phyloP scores from a whole-genome alignment of 352 stramenopile genomes.

The Pythium aristosporum region DNA sequence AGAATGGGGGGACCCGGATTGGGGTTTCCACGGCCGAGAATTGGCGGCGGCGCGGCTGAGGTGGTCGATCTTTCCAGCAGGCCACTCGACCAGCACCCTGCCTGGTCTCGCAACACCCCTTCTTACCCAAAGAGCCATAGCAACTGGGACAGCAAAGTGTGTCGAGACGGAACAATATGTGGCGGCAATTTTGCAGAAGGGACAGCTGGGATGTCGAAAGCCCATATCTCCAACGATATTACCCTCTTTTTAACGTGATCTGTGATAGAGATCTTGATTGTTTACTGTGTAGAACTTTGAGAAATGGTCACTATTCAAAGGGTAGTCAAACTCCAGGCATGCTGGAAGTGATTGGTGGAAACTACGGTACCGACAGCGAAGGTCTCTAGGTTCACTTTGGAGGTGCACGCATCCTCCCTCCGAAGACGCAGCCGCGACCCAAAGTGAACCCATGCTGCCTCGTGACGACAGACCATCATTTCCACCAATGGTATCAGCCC shows the following conservation, averaged over 20 bases:
- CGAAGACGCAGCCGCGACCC: slow-evolving; percentile 7
- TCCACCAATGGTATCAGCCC: not conserved
- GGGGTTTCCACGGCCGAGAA: not conserved
- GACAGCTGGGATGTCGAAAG: not conserved
- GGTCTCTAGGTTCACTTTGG: slow-evolving; percentile 11
- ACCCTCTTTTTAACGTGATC: not conserved
- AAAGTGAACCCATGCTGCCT: slow-evolving; percentile 25
- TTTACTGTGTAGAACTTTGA: too few species aligned
- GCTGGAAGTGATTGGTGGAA: slow-evolving; percentile 13
- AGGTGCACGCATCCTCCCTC: slow-evolving; percentile 2
- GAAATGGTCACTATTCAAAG: slow-evolving; percentile 3
- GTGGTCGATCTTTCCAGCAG: slow-evolving; percentile 25
- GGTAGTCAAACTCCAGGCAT: not conserved
- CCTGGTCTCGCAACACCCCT: slow-evolving; percentile 10
- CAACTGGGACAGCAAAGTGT: slow-evolving; percentile 13
- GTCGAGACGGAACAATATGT: slow-evolving; percentile 21
- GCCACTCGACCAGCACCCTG: not conserved
- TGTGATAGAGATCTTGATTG: not conserved
- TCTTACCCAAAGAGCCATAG: slow-evolving; percentile 23
- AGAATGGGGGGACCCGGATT: slow-evolving; percentile 9
- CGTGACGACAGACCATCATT: slow-evolving; percentile 8
- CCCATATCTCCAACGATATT: not conserved
- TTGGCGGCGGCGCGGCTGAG: slow-evolving; percentile 1
- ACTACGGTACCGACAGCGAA: not conserved
- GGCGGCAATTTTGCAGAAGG: not conserved